A percentile compares a stretch with the other conserved stretches of the same genome.
Conservation (phyloP, 495 filamentous ascomycete species). For the Penicillium daleae region DNA sequence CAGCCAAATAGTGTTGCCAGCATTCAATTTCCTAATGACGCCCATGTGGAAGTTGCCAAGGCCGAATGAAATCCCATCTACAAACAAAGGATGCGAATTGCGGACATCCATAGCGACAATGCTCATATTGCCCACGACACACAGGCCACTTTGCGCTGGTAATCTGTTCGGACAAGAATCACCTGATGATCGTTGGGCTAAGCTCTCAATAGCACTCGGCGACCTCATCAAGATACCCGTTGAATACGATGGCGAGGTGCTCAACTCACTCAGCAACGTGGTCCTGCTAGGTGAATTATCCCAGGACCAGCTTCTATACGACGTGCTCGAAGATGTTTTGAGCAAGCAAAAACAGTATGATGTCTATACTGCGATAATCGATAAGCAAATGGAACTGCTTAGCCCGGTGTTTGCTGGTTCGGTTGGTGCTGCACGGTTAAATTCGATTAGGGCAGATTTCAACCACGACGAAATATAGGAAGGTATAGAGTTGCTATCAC, state of each 20-base stretch:
- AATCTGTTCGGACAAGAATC: no score
- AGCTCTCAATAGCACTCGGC: not conserved
- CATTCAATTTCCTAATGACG: not conserved
- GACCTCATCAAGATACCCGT: constrained; percentile 1
- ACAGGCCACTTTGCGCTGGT: no score
- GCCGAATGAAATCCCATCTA: not conserved
- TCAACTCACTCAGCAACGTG: constrained; percentile 8
- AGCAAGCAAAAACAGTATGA: not conserved
- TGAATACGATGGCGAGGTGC: not conserved
- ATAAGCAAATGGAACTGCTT: not conserved
- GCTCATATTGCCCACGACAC: no score
- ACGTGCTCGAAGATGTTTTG: constrained; percentile 6
- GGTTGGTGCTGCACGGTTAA: constrained; percentile 5
- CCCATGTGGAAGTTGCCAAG: not conserved
- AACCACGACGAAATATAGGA: not conserved
- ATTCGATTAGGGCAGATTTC: not conserved
- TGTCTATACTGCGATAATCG: not conserved
- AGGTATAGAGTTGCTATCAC: not conserved
- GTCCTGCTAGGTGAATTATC: constrained; percentile 4
- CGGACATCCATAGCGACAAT: not conserved
- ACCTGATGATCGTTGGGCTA: not conserved
- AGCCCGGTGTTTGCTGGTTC: constrained; percentile 7
- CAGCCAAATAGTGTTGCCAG: not conserved
- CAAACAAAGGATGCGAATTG: not conserved
- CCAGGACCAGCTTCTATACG: constrained; percentile 3